Base-by-base conservation (phyloP, 805 yeast genomes). In the Ogataea nakhonphanomensis region DNA sequence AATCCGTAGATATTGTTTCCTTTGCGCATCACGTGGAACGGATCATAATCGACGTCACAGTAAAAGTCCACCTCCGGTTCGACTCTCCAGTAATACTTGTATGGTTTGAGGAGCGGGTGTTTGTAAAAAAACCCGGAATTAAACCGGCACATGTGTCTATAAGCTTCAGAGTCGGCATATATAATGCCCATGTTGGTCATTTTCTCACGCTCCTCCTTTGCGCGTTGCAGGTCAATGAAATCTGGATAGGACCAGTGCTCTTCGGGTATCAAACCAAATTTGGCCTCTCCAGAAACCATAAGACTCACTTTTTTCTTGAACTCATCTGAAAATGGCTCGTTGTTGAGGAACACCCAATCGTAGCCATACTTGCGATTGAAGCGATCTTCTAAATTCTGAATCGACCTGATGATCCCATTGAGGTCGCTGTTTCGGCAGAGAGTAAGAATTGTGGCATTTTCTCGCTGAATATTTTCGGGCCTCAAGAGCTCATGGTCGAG, bases 321-420 rank as follows among this genome's bases (percentile, higher is more conserved):
- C 41, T 82, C 86, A 2, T 81, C 82, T 25, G 73, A 67, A 61
- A 88, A 90, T 15, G 75, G 80, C 41, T 74, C 80, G 59, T 91
- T 91, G 64, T 90, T 90, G 51, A 91, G 67, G 62, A 90, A 90
- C 11, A 89, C 90, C 96, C 96, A 90, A 59, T 88, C 95, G 61
- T 90, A 90, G 49, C 84, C 77, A 65, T 57, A 89, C 46, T 79
- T 69, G 35, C 64, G 61, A 67, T 91, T 89, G 68, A 89, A 89
- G 40, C 90, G 74, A 61, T 83, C 87, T 68, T 87, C 95, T 27
- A 86, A 75, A 43, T 74, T 70, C 41, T 81, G 71, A 44, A 88
- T 81, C 5, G 93, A 78, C 33, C 67, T 71, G 25, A 81, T 48
- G 36, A 84, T 66, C n/a, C 69, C 70, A 50, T 66, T 56, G 45